Evolutionary conservation across 1,284 basidiomycete genomes (phyloP), one percentile per base, ranked within the genome.

Genomic region (Rhizoctonia solani): DNA sequence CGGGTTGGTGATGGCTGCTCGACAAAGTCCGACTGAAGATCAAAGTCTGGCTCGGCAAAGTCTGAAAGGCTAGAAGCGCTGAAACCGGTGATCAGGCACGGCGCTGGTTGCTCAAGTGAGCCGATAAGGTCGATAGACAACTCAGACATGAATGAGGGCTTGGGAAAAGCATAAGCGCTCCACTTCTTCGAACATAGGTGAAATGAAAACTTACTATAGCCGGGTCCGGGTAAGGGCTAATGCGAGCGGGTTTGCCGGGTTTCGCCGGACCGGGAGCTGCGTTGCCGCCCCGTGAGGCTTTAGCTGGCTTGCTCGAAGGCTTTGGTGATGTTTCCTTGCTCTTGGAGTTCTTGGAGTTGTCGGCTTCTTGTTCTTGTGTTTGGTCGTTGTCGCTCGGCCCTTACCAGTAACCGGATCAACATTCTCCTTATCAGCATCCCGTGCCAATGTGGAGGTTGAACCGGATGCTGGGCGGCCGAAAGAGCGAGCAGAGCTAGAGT

Each of bases 401-500:
- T 63, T 42, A 9, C 69, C 69, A 30, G 69, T 70, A 21, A 53
- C 47, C 27, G 69, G 69, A 49, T 70, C 58, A 44, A 67, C 30
- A 56, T 70, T 70, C 66, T 70, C 69, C 69, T 70, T 70, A 29
- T 65, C 58, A 46, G 27, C 67, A 41, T 53, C 59, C 59, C 37
- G 59, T 47, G 59, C 59, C 29, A 63, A 56, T 30, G 44, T 13
- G 11, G 59, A 42, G 47, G 47, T 41, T 42, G 59, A 63, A 29
- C 47, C 52, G 47, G 59, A 63, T 39, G 59, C 21, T 39, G 47
- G 37, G 47, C 59, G 59, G 47, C 42, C 47, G 32, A 41, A 14
- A 25, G 59, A 49, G 30, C 59, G 59, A 19, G 59, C 32, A 39
- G 59, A 63, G 34, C 44, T 34, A 9, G 47, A 63, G 21, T 30